These are phyloP conservation scores for Trypanosoma grayi DNA, from an alignment of 208 protist species.

Conservation along the genomic window DNA sequence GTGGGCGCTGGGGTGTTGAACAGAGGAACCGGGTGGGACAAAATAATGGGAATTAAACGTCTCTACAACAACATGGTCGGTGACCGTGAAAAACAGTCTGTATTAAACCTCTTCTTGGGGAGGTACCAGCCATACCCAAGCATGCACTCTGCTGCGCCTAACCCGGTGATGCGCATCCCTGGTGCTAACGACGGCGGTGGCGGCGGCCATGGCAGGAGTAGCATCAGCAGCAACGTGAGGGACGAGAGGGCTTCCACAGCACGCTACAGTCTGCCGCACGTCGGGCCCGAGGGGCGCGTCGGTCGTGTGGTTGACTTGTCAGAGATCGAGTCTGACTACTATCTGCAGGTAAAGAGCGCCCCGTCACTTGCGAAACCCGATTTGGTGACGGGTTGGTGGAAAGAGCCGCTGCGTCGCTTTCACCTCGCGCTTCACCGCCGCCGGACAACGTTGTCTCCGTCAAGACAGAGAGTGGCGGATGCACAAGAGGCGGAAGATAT, in stretches of 20 bases:
- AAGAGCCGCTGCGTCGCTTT: conserved; percentile 35
- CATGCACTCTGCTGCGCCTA: conserved; percentile 5
- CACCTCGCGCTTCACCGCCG: neutral
- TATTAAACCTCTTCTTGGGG: conserved; percentile 84
- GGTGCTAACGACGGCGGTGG: neutral
- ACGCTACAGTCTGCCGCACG: neutral
- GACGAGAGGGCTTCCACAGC: neutral
- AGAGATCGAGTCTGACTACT: conserved; percentile 67
- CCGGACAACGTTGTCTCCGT: neutral
- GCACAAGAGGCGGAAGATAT: conserved; percentile 7
- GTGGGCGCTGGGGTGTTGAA: conserved; percentile 84
- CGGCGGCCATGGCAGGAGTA: neutral
- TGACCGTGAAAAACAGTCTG: conserved; percentile 76
- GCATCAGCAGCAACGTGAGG: neutral
- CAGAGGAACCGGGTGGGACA: conserved; percentile 79
- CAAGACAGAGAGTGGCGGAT: neutral
- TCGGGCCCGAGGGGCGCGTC: neutral
- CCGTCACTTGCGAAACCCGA: conserved; percentile 26
- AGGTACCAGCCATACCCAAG: conserved; percentile 44
- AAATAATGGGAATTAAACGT: conserved; percentile 82
- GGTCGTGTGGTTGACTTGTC: conserved; percentile 12
- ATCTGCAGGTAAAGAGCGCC: conserved; percentile 35
- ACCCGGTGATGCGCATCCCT: conserved; percentile 19
- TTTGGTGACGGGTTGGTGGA: conserved; percentile 47
- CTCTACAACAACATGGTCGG: conserved; percentile 86